phyloP scores from a whole-genome alignment of 129 eudicot species.

The Ambrosia trifida region DNA sequence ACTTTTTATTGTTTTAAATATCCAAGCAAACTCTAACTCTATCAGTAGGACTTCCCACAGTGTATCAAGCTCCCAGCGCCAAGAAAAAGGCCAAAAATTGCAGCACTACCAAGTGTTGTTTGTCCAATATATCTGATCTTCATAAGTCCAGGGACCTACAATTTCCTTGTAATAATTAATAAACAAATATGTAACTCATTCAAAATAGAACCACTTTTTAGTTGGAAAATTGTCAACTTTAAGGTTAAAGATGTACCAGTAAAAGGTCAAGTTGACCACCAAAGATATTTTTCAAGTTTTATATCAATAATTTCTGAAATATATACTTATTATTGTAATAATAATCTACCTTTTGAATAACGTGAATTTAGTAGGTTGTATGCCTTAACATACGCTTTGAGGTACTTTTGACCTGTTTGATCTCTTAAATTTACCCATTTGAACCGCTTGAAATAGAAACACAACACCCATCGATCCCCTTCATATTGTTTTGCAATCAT shows the following conservation, averaged over 20 bases:
- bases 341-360: neutral
- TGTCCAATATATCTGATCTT: constrained; percentile 55
- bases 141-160: constrained; percentile 54
- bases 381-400: neutral
- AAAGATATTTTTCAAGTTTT: too few species aligned
- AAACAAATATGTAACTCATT: neutral
- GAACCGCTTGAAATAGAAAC: neutral
- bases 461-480: neutral
- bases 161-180: neutral
- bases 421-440: neutral
- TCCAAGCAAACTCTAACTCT: neutral
- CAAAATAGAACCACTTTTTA: neutral
- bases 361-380: neutral
- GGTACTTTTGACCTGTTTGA: neutral
- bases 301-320: too few species aligned
- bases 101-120: constrained; percentile 63
- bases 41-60: constrained; percentile 52
- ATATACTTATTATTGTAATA: neutral
- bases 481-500: neutral
- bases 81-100: constrained; percentile 57
- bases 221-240: neutral
- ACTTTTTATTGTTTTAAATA: constrained; percentile 24
- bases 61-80: constrained; percentile 70
- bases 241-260: too few species aligned
- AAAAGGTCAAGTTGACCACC: neutral